These are phyloP conservation scores for Rhodotorula sp. DNA, from an alignment of 1,284 basidiomycete species.

Conservation along the genomic window DNA sequence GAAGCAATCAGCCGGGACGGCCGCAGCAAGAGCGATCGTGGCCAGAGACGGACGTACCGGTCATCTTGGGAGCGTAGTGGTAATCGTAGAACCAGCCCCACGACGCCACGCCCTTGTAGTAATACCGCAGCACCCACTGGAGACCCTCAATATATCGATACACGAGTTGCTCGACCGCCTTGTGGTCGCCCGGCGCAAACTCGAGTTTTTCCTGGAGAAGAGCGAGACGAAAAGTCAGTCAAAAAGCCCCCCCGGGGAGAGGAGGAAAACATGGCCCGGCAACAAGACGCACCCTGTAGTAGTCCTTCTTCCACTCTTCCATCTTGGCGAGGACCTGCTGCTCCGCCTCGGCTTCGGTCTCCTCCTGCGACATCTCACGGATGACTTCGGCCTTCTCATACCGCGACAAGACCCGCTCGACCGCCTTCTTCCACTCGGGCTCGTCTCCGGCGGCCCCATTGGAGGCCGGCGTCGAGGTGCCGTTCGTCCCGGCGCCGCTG, in stretches of 20 bases:
- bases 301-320: slow-evolving; percentile 84
- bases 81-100: slow-evolving; percentile 99
- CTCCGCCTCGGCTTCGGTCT: slow-evolving; percentile 74
- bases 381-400: slow-evolving; percentile 79
- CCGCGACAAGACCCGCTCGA: slow-evolving; percentile 79
- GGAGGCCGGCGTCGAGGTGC: slow-evolving; percentile 35
- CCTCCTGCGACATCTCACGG: slow-evolving; percentile 62
- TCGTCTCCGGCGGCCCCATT: slow-evolving; percentile 38
- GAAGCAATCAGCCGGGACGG: too few relatives aligned
- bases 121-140: slow-evolving; percentile 99
- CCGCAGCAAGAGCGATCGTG: neutral
- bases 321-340: slow-evolving; percentile 74
- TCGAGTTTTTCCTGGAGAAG: slow-evolving; percentile 64
- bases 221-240: neutral
- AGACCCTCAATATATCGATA: slow-evolving; percentile 88
- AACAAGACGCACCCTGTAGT: slow-evolving; percentile 69
- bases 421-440: slow-evolving; percentile 64
- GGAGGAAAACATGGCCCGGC: neutral
- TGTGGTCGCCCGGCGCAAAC: slow-evolving; percentile 65
- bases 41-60: slow-evolving; percentile 58
- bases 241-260: too few relatives aligned
- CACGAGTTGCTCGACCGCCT: slow-evolving; percentile 63
- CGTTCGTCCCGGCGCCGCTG: neutral
- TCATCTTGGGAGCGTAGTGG: slow-evolving; percentile 93
- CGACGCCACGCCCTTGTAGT: slow-evolving; percentile 92